Evolutionary conservation across 2,329 filamentous ascomycete species (phyloP).

Genomic region (Tolypocladium tundrense): DNA sequence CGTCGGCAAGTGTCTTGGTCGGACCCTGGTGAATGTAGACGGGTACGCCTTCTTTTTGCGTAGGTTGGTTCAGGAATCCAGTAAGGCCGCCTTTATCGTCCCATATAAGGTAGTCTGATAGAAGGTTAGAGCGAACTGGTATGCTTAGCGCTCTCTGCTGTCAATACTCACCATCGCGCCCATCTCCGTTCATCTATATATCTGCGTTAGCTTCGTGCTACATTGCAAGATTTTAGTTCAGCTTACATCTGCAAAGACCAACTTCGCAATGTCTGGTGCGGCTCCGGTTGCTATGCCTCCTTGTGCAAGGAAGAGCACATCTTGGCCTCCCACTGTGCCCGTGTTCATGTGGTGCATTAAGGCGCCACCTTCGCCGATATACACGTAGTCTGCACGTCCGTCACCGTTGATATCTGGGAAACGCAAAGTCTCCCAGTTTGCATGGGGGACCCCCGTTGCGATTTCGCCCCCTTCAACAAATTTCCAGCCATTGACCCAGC

Average conservation of each 20-base stretch:
- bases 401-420: slow-evolving; percentile 17
- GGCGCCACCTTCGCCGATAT: slow-evolving; percentile 10
- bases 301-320: slow-evolving; percentile 4
- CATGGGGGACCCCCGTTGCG: slow-evolving; percentile 12
- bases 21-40: neutral
- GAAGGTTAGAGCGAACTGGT: too few species aligned
- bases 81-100: neutral
- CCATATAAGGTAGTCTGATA: neutral
- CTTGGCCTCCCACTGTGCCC: slow-evolving; percentile 6
- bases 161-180: neutral
- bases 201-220: neutral
- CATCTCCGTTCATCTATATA: neutral
- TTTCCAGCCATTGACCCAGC: slow-evolving; percentile 11
- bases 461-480: slow-evolving; percentile 12
- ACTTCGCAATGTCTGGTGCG: slow-evolving; percentile 4
- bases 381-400: slow-evolving; percentile 14
- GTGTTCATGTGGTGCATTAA: slow-evolving; percentile 11
- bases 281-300: slow-evolving; percentile 8
- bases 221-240: too few species aligned
- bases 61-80: neutral
- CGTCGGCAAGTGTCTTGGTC: neutral
- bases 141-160: too few species aligned
- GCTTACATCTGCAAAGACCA: slow-evolving; percentile 4
- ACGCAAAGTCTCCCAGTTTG: slow-evolving; percentile 10
- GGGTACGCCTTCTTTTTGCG: neutral